Percentiles rank a stretch among this genome's conserved stretches.
Conservation (phyloP, 768 basidiomycete species). For the Tylopilus felleus region DNA sequence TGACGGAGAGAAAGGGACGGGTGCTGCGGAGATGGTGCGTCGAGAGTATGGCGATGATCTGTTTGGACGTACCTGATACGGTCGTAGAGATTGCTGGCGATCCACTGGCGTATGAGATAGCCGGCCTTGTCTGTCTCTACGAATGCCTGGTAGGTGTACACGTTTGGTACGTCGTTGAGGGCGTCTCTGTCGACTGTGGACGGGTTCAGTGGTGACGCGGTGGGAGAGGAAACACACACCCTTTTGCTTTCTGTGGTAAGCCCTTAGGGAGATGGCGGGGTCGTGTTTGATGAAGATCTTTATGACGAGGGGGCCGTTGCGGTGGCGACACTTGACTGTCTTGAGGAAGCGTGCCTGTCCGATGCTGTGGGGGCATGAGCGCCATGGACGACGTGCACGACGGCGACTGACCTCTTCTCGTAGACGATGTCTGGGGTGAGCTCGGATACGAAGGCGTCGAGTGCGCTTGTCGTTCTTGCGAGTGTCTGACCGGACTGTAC, state of each 20-base stretch:
- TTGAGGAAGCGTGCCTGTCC: slow-evolving; percentile 47
- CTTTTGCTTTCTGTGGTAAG: slow-evolving; percentile 75
- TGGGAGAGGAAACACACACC: slow-evolving; percentile 35
- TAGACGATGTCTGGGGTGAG: slow-evolving; percentile 84
- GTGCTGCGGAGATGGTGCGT: slow-evolving; percentile 52
- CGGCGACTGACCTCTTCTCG: slow-evolving; percentile 72
- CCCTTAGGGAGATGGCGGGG: slow-evolving; percentile 71
- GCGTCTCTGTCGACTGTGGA: slow-evolving; percentile 78
- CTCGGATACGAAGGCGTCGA: slow-evolving; percentile 90
- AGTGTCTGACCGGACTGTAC: slow-evolving; percentile 47
- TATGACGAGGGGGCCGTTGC: slow-evolving; percentile 78
- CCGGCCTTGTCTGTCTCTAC: slow-evolving; percentile 96
- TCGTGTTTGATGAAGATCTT: slow-evolving; percentile 97
- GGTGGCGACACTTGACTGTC: slow-evolving; percentile 85
- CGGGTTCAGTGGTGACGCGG: neutral
- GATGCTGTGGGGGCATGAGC: slow-evolving; percentile 14
- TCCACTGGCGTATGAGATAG: slow-evolving; percentile 92
- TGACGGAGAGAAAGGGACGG: slow-evolving; percentile 83
- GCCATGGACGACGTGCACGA: neutral
- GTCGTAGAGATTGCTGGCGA: slow-evolving; percentile 92
- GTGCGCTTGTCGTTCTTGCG: slow-evolving; percentile 70
- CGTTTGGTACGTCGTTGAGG: slow-evolving; percentile 78
- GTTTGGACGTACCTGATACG: slow-evolving; percentile 77
- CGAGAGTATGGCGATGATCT: neutral
- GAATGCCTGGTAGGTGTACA: slow-evolving; percentile 85